Conservation (phyloP, 2,329 filamentous ascomycete species). For the Botrytis aclada region DNA sequence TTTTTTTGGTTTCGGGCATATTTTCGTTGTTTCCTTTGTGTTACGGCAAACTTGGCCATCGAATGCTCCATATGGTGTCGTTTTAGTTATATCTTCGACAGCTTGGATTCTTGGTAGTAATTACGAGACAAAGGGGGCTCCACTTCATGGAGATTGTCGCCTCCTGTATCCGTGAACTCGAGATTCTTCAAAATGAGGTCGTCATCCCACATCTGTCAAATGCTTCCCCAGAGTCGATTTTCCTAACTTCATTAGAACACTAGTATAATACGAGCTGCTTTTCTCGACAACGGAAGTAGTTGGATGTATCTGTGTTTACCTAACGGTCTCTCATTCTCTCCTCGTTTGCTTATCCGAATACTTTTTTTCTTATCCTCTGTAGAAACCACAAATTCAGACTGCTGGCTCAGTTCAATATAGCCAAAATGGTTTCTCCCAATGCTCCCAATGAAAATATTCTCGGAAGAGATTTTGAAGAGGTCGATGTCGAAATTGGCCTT, state of each 20-base stretch:
- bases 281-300: slow-evolving; percentile 3
- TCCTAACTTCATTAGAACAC: slow-evolving; percentile 9
- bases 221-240: slow-evolving; percentile 9
- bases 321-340: not conserved
- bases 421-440: slow-evolving; percentile 12
- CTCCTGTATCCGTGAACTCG: not conserved
- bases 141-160: slow-evolving; percentile 10
- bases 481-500: not conserved
- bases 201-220: slow-evolving; percentile 12
- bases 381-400: slow-evolving; percentile 3
- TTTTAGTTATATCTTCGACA: slow-evolving; percentile 11
- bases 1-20: slow-evolving; percentile 16
- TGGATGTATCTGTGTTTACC: slow-evolving; percentile 4
- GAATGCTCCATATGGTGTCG: slow-evolving; percentile 2
- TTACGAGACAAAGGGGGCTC: slow-evolving; percentile 10
- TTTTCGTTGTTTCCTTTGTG: slow-evolving; percentile 18
- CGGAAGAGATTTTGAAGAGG: not conserved
- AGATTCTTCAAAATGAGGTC: slow-evolving; percentile 16
- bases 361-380: not conserved
- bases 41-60: slow-evolving; percentile 17
- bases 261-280: slow-evolving; percentile 7
- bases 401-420: slow-evolving; percentile 18
- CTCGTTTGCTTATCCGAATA: not conserved
- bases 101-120: slow-evolving; percentile 17
- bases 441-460: not conserved